Evolutionary conservation across 2,329 filamentous ascomycete species (phyloP), one percentile per base, ranked within the genome.

Genomic region (Colletotrichum tofieldiae): DNA sequence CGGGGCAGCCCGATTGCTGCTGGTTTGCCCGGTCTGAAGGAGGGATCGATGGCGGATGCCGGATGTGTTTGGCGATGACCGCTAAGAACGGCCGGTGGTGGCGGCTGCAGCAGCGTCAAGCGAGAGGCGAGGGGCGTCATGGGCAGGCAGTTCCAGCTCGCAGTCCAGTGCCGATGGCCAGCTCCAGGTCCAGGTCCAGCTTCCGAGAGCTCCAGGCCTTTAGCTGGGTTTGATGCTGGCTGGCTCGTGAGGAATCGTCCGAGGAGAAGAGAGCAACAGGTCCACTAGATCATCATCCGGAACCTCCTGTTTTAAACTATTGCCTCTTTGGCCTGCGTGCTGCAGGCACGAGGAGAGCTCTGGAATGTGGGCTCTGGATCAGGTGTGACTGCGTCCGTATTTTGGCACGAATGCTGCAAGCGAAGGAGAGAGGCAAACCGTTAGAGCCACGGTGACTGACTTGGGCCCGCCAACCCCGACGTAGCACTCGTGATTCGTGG

Each of bases 51-150:
- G 51, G 65, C 23, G 35, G 45, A 59, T 63, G 58, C 51, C 65
- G 58, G 69, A 51, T 29, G 39, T 29, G 41, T 18, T 32, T 65
- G 65, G 59, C 35, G 45, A 65, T 35, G 65, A 54, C 43, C 65
- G 65, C 69, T 68, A 72, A 29, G 62, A 43, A 29, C 5, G 68
- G 26, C 65, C 65, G 65, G 68, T 39, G 69, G 70, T 70, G 70
- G 70, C 70, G 70, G 70, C 66, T 70, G 70, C 70, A 72, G 70
- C 65, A 72, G 70, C 65, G 70, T 60, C 29, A 69, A 43, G 58
- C 58, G 58, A 58, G 69, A 68, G 65, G 65, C 65, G 55, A 58
- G 56, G 51, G 56, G 52, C 56, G 54, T 49, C 41, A 16, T 49
- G 47, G 47, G n/a, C 41, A 23, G 47, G 64, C 52, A 51, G 43